These are phyloP conservation scores for Colletotrichum nymphaeae DNA, from an alignment of 2,329 filamentous ascomycete species.

Conservation along the genomic window DNA sequence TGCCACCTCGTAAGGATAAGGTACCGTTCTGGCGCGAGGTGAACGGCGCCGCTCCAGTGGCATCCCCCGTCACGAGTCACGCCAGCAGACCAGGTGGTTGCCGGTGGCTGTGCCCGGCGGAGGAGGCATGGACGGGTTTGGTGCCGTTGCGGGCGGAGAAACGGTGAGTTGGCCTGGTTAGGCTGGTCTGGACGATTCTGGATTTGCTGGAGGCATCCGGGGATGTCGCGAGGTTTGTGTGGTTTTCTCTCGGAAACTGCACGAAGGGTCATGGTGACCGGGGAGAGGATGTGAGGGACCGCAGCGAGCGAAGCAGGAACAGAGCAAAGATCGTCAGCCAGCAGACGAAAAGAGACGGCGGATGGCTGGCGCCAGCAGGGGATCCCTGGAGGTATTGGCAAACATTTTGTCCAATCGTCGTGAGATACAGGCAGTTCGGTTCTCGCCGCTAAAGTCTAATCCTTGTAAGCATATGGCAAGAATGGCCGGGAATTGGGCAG, in stretches of 20 bases:
- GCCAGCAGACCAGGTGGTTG: conserved; percentile 11
- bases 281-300: conserved; percentile 4
- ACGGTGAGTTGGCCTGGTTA: conserved; percentile 19
- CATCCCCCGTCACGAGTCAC: conserved; percentile 31
- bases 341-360: conserved; percentile 19
- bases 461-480: conserved; percentile 21
- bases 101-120: conserved; percentile 31
- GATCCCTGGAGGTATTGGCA: background rate
- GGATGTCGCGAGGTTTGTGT: background rate
- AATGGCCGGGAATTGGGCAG: background rate
- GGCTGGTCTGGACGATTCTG: conserved; percentile 9
- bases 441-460: conserved; percentile 10
- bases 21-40: background rate
- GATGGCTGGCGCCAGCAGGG: conserved; percentile 35
- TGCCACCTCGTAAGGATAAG: conserved; percentile 2
- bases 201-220: conserved; percentile 21
- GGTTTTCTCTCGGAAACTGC: conserved; percentile 16
- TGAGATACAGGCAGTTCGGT: background rate
- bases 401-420: conserved; percentile 20
- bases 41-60: conserved; percentile 1
- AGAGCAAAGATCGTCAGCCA: conserved; percentile 34
- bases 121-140: conserved; percentile 11
- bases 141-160: conserved; percentile 15
- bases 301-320: conserved; percentile 27
- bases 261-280: conserved; percentile 34